Evolutionary conservation across 139 green algal genomes (phyloP), one percentile per base, ranked within the genome.

Genomic region (Pycnococcus provasolii): DNA sequence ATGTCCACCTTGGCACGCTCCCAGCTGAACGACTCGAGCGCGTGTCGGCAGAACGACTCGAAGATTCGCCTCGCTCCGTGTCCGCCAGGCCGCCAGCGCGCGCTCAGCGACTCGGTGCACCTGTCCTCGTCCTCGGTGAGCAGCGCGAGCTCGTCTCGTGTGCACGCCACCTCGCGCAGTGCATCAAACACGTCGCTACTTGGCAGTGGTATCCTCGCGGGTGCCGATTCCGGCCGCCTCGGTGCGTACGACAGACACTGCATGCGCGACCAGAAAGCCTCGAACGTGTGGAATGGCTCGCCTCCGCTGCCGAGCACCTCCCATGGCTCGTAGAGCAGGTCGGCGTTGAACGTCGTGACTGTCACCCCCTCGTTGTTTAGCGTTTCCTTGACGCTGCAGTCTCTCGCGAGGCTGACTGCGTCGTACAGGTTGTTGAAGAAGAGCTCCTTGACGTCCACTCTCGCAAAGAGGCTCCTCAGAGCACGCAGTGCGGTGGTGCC

Each of bases 401-500:
- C 88, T 1, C 90, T 75, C 63, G 95, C 89, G 67, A 96, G 81
- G 39, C 81, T 90, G 48, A 96, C 91, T 45, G 88, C 88, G 77
- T 96, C 89, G 68, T 96, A 96, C 44, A 96, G 75, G 72, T 96
- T 85, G 77, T 96, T 96, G 82, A 95, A 96, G 58, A 88, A 87
- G 37, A 96, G 73, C 1, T 81, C 82, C 15, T 74, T 77, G 2
- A 72, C 26, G 26, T 26, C 26, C 26, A 26, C 64, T 9, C 11
- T 11, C 9, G 50, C 9, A 11, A 55, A 13, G 50, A 55, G 50
- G 50, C 9, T 26, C 13, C 9, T 13, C 9, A 55, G 50, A 55
- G 11, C 13, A 55, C 50, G 13, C 9, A 13, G 50, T 13, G 26
- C 26, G 26, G 26, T 26, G 26, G 26, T 26, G 26, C 26, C 72